Conservation (phyloP, 345 rosid species). For the Corymbia maculata region DNA sequence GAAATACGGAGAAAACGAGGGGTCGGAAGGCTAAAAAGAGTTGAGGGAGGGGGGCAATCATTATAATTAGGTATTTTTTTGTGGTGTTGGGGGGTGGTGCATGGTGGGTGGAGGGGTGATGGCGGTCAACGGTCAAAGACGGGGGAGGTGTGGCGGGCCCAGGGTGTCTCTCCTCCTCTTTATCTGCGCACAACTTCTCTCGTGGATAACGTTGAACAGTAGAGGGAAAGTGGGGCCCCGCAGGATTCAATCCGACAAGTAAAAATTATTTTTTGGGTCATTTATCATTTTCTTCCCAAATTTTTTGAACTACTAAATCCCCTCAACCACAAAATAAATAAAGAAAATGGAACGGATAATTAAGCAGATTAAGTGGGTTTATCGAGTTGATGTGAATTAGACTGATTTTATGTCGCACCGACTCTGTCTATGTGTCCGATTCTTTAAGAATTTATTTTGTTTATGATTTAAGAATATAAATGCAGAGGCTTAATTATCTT, state of each 20-base stretch:
- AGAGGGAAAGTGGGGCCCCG: background rate
- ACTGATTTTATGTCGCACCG: background rate
- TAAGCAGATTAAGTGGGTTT: background rate
- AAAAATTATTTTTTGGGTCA: background rate
- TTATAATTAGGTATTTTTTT: background rate
- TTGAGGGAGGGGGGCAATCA: background rate
- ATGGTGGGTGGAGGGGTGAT: background rate
- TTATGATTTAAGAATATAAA: background rate
- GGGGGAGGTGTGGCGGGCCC: constrained; percentile 45
- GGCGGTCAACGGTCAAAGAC: constrained; percentile 58
- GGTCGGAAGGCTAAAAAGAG: background rate
- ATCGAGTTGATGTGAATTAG: background rate
- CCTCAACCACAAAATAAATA: background rate
- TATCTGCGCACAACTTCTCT: background rate
- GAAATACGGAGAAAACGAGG: background rate
- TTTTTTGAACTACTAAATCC: background rate
- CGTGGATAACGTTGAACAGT: background rate
- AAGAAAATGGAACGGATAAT: background rate
- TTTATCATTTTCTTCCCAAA: background rate
- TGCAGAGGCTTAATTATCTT: background rate
- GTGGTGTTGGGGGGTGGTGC: background rate
- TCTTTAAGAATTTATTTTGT: background rate
- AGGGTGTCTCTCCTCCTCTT: constrained; percentile 30
- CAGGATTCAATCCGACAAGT: background rate
- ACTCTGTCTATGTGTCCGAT: background rate